Evolutionary conservation across 352 stramenopile genomes (phyloP).

Genomic region (Globisporangium cystogenes): DNA sequence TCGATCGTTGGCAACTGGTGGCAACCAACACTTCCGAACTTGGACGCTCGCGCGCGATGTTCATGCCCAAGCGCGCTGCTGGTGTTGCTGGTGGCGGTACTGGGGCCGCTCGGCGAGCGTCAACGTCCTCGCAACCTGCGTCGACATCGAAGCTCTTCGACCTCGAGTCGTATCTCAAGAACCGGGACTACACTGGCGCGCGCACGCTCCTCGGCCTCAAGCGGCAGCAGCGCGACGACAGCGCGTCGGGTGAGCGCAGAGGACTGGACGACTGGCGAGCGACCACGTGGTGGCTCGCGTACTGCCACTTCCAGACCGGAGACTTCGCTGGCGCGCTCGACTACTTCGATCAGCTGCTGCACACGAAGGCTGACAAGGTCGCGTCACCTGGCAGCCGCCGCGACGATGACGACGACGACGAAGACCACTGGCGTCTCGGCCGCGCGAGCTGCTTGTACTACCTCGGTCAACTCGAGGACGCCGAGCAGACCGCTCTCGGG

Average conservation of each 20-base stretch:
- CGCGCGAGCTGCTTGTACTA: slow-evolving; percentile 55
- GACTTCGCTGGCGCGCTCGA: slow-evolving; percentile 34
- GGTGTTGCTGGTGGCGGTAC: background rate
- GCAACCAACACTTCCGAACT: too few relatives aligned
- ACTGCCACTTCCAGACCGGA: slow-evolving; percentile 60
- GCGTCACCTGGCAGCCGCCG: background rate
- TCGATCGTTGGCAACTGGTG: too few relatives aligned
- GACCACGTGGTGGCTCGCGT: slow-evolving; percentile 64
- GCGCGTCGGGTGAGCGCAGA: background rate
- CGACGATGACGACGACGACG: slow-evolving; percentile 6
- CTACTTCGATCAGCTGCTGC: slow-evolving; percentile 50
- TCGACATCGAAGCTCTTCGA: slow-evolving; percentile 7
- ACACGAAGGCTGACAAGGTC: slow-evolving; percentile 4
- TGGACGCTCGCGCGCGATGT: background rate
- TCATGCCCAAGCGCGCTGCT: slow-evolving; percentile 1
- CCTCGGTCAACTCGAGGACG: slow-evolving; percentile 34
- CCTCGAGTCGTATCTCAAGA: slow-evolving; percentile 17
- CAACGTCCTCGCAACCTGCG: background rate
- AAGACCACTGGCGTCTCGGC: slow-evolving; percentile 38
- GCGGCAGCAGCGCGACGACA: slow-evolving; percentile 9
- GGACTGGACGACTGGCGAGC: slow-evolving; percentile 11
- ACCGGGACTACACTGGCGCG: slow-evolving; percentile 19
- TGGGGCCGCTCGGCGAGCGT: background rate
- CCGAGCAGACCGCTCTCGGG: slow-evolving; percentile 42
- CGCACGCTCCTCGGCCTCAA: slow-evolving; percentile 17